Base-by-base conservation (phyloP, 2,329 filamentous ascomycete genomes). In the Nigrospora sphaerica region DNA sequence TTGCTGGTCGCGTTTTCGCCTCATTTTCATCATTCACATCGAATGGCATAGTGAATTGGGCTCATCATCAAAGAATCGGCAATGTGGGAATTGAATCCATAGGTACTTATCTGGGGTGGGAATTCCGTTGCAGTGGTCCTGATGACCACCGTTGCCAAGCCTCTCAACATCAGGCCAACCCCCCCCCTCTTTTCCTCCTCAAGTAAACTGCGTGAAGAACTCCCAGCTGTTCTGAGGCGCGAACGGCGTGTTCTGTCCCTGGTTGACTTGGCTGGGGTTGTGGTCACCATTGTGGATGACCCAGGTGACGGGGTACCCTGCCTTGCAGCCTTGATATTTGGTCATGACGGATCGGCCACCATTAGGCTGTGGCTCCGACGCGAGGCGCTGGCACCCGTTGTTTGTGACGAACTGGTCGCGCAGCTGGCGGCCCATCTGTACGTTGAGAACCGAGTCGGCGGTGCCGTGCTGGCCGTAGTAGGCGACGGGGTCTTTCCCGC, bases 381-480 rank as follows among this genome's bases (percentile, higher is more conserved):
- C n/a, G 13, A 45, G 36, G 11, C 42, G 13, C 14, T 47, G 50
- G 46, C 64, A 70, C 7, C 63, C 61, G 42, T 69, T 70, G 44
- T 67, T 65, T 38, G 45, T 48, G 13, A 65, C 60, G 48, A 69
- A 69, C 34, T 54, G 58, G 46, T 69, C 64, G 9, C 64, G 60
- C 48, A 70, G 54, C 47, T 54, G 42, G 7, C 60, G 48, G 23
- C 66, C 66, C 10, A 47, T 48, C 6, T 54, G 48, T 32, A 69
- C 62, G 19, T 58, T 55, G 6, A 69, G 56, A 9, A 66, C 61
- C n/a, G 49, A 45, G 46, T 70, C 68, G 16, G 49, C 55, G 12
- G 61, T 54, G 34, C 66, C 64, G 45, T 55, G 54, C 45, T 56
- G 48, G 19, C 59, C 61, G 45, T 66, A 63, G 45, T 60, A 66